Base-by-base conservation (phyloP, 2,329 filamentous ascomycete genomes). In the Pseudopyricularia javanii region DNA sequence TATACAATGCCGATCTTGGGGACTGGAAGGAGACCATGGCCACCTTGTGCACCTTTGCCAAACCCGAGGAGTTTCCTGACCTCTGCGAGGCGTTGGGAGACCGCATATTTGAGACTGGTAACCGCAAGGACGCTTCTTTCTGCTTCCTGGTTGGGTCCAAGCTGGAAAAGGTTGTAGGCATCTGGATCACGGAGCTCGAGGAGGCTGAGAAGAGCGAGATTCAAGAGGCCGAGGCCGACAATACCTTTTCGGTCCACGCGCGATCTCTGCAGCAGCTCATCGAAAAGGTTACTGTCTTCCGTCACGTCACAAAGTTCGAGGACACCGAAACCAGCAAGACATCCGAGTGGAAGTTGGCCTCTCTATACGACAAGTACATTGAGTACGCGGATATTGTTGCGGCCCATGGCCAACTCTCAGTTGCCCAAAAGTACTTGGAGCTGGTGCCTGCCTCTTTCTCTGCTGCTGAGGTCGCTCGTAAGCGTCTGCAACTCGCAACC, bases 21-120 rank as follows among this genome's bases (percentile, higher is more conserved):
- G 87, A 93, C 69, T 98, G 93, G 94, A 97, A 94, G 70, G 93
- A 97, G 68, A 85, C 91, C 3, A 94, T 98, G 87, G 91, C 89
- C 28, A 87, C 91, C 1, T 74, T 98, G 52, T 98, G 93, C 77
- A 97, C 93, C 1, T 98, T 91, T 68, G 93, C 93, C 1, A 85
- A 94, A 57, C 86, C 90, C 47, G 80, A 80, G 37, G 91, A 98
- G 61, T 98, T 98, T 66, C 82, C 91, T 5, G 90, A 96, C 64
- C 82, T 98, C 11, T 98, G 91, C 63, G 93, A 98, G 66, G 88
- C 89, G 30, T 80, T 98, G 22, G 93, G 93, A 60, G 94, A 98
- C 66, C 82, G 94, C 30, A 80, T 98, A 40, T 79, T 88, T 57
- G 91, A 95, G 63, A 72, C 73, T n/a, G 80, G 80, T 22, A 32